These are phyloP conservation scores for Lachancea fermentati DNA, from an alignment of 805 yeast species.

Conservation along the genomic window DNA sequence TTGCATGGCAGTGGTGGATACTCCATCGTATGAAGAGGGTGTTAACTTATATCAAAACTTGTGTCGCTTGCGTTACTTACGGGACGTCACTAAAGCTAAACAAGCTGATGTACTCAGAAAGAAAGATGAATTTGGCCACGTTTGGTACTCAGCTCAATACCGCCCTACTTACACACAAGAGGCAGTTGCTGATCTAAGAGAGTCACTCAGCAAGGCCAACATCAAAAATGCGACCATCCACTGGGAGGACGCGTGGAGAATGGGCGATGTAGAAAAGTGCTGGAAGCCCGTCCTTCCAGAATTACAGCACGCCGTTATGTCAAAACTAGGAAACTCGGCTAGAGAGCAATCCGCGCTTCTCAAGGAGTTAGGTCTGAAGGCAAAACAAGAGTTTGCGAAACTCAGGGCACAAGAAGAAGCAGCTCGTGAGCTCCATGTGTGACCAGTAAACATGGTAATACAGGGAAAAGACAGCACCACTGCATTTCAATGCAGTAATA, in stretches of 20 bases:
- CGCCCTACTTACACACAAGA: constrained; percentile 90
- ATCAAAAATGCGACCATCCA: constrained; percentile 44
- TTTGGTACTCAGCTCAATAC: constrained; percentile 83
- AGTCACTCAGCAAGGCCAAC: constrained; percentile 22
- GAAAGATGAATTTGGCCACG: constrained; percentile 68
- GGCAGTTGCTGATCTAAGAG: constrained; percentile 73
- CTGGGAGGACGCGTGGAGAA: constrained; percentile 88
- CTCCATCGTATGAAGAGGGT: constrained; percentile 55
- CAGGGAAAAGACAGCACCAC: neutral
- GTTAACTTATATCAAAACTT: constrained; percentile 69
- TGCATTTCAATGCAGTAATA: neutral
- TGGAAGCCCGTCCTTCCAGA: constrained; percentile 52
- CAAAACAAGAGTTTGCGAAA: constrained; percentile 19
- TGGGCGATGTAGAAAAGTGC: constrained; percentile 61
- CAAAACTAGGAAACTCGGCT: constrained; percentile 44
- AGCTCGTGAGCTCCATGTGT: constrained; percentile 8
- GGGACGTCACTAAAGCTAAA: constrained; percentile 57
- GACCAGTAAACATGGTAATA: neutral
- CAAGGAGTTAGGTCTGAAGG: constrained; percentile 44
- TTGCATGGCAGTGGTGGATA: constrained; percentile 77
- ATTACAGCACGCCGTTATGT: constrained; percentile 58
- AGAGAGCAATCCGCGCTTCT: constrained; percentile 64
- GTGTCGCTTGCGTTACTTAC: constrained; percentile 63
- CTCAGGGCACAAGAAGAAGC: constrained; percentile 11
- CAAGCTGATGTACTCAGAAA: constrained; percentile 65